Base-by-base conservation (phyloP, 805 yeast genomes). In the Candida parachauliodes region DNA sequence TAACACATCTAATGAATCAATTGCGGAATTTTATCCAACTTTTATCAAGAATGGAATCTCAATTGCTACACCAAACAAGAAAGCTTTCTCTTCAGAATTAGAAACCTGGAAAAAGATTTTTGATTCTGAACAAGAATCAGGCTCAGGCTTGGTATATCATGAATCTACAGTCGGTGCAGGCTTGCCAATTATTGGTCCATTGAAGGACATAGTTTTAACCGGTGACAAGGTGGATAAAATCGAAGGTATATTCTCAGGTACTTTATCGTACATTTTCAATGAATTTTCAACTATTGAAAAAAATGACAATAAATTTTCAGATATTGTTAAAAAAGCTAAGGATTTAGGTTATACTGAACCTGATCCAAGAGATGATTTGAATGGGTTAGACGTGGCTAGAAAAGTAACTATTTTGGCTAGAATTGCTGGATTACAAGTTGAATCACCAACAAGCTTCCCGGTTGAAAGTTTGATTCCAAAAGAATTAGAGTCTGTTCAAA, bases 131-230 rank as follows among this genome's bases (percentile, higher is more conserved):
- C 72, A 70, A 26, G 63, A 68, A 27, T 71, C 75, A 32, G 67
- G 70, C 25, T 70, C 74, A 32, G 89, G 88, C 28, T 72, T 91
- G 46, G 95, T 88, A 31, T 91, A 88, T 72, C 98, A 93, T 57
- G 99, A 93, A 72, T 95, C 98, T 35, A 88, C 97, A 6, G 98
- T 93, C 42, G 98, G 98, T 57, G 99, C 99, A 29, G 99, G 98
- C 41, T 74, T 93, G 60, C 99, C 99, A 43, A 79, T 93, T 45
- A 81, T 93, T 52, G 82, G 88, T 33, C 84, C 96, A 36, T 70
- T 93, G 55, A 85, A 81, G 56, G 98, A 93, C 60, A 74, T 91
- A 65, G 73, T 93, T 29, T 76, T 78, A 44, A 93, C 98, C 37
- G 98, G 98, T 47, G 99, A 93, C 62, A 79, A 88, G 67, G 78